phyloP scores from a whole-genome alignment of 345 rosid species.

The Melastoma malabathricum region DNA sequence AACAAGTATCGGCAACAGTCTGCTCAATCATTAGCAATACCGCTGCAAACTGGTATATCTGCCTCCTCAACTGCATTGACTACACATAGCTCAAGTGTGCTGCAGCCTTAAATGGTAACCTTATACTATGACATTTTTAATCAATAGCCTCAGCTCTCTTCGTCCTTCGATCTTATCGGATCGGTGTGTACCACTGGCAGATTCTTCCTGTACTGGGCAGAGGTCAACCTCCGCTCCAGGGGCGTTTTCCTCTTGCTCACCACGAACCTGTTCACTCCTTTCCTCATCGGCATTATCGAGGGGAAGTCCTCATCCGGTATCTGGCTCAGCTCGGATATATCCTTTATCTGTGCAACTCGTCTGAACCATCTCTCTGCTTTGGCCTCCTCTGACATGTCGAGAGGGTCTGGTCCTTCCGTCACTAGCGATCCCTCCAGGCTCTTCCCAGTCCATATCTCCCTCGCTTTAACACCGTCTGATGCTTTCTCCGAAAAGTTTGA shows the following conservation, averaged over 20 bases:
- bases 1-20: too few species aligned
- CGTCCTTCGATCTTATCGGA: slow-evolving; percentile 24
- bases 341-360: slow-evolving; percentile 81
- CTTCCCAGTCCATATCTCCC: slow-evolving; percentile 42
- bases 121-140: not conserved
- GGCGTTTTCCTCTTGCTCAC: slow-evolving; percentile 96
- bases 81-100: too few species aligned
- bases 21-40: too few species aligned
- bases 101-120: too few species aligned
- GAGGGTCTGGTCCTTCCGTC: slow-evolving; percentile 52
- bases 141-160: slow-evolving; percentile 12
- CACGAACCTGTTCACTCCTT: slow-evolving; percentile 93
- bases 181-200: slow-evolving; percentile 42
- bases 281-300: slow-evolving; percentile 97
- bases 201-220: slow-evolving; percentile 60
- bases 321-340: slow-evolving; percentile 94
- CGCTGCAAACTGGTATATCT: too few species aligned
- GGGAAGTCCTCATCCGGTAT: slow-evolving; percentile 98
- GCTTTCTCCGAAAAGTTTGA: slow-evolving; percentile 10
- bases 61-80: too few species aligned
- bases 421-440: slow-evolving; percentile 89
- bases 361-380: slow-evolving; percentile 96
- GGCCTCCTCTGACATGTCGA: slow-evolving; percentile 99
- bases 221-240: slow-evolving; percentile 72
- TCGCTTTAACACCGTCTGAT: slow-evolving; percentile 13